Base-by-base conservation (phyloP, 176 grass and related monocot species). In the Chrysopogon serrulatus region DNA sequence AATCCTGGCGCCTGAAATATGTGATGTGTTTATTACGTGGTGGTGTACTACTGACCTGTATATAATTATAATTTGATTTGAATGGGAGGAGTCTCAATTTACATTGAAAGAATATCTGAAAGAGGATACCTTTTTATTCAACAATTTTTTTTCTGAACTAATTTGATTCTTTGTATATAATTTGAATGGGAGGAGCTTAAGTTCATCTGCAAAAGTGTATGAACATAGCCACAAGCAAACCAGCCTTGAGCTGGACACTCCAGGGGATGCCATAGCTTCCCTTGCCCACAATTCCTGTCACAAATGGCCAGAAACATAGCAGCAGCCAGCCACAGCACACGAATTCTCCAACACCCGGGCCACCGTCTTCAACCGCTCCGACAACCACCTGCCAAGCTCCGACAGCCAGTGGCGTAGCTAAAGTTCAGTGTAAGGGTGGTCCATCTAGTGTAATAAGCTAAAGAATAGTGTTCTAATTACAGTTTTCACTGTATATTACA, bases 191-290 rank as follows among this genome's bases (percentile, higher is more conserved):
- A n/a, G n/a, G n/a, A n/a, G n/a, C n/a, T n/a, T n/a, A 63, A 36
- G 56, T 40, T 49, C 24, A 65, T 71, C 31, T 48, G 23, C 51
- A 85, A 1, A 92, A 53, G 56, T 80, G 79, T n/a, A 83, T 11
- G 53, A 89, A 92, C 31, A 54, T 8, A 39, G 57, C 39, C 23
- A 85, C 84, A 24, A 82, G 41, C 36, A 90, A 53, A 9, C 37
- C 47, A 31, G 84, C 87, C 66, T 93, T 93, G 10, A 42, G 43
- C 43, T 62, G 73, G 37, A 85, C 72, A 17, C 54, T 56, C 87
- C 84, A 90, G 4, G 91, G 87, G 72, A 90, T 85, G 10, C 91
- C 91, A 41, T 90, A 85, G 19, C 71, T 87, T 48, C 77, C 87
- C 16, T 35, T 89, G 41, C 84, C 62, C 6, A 63, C 71, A 48